Base-by-base conservation (phyloP, 805 yeast species). In the Candida ponderosae region DNA sequence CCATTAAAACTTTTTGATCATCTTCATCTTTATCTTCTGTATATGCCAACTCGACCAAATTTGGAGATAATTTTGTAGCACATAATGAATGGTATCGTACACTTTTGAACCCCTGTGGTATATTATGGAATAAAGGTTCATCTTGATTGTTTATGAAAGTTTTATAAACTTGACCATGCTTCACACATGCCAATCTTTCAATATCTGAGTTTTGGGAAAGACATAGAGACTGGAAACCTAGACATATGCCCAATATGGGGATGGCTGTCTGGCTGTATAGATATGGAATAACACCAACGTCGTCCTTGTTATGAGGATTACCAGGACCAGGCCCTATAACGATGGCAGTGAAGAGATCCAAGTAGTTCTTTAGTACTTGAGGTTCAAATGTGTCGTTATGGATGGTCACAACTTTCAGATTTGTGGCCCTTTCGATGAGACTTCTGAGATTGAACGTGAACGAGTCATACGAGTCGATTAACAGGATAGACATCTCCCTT, bases 311-410 rank as follows among this genome's bases (percentile, higher is more conserved):
- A 1, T 61, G 57, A 0, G 98, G 98, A 47, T 84, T 76, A 0
- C 99, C 99, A 0, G 99, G 99, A 0, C 99, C 99, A 0, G 99
- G 99, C 0, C 98, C 98, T 8, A 93, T 69, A 0, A 93, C 76
- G 3, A 93, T 66, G 26, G 87, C 87, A 40, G 83, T 86, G 46
- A 86, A 78, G 7, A 63, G 51, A 1, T 68, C 63, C 16, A 85
- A 51, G 40, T 70, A 66, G 2, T 50, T 40, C 6, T 48, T 46
- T 34, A 82, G 62, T 24, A 65, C 66, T 1, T 45, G 35, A 4
- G 56, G 52, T 56, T 64, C 29, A 18, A 59, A 48, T 1, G 63
- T 44, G 41, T 62, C 66, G 32, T 61, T 63, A 38, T 58, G 68
- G 20, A 64, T 53, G 4, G 61, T 58, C 8, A 60, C 47, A 11